Base-by-base conservation (phyloP, 148 eudicot genomes). In the Bassia scoparia region DNA sequence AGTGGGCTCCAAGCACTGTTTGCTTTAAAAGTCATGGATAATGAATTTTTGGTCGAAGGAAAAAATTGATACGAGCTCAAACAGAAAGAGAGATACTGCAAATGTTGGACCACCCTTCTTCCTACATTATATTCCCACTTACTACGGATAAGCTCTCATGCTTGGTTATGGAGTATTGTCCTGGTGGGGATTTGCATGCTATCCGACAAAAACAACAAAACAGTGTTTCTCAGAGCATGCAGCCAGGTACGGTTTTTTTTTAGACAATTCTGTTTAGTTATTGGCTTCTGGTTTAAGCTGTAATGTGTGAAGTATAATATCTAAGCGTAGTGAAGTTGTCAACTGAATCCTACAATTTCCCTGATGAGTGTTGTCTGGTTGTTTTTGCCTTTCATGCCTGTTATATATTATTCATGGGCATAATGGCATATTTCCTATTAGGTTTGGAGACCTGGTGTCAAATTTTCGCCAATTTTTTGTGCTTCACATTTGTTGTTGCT, bases 1-100 rank as follows among this genome's bases (percentile, higher is more conserved):
- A 27, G 77, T 73, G 43, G 86, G 84, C 61, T 78, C 89, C 35
- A 76, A 79, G 70, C 87, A 89, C 83, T 90, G 24, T 93, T 93
- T 86, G 98, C 98, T 71, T 70, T 93, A 80, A 93, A 93, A 85
- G 89, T 93, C 41, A 86, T 93, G 91, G 91, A 93, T 80, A 90
- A 86, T 65, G 96, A 90, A 38, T 84, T 82, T 80, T 86, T 93
- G 79, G 67, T 5, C 74, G 85, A 54, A 88, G 88, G 81, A 90
- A 87, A 69, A 93, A 93, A 62, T 60, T 82, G 81, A 38, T 60
- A 20, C 82, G 93, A 80, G 93, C 90, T 70, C 87, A 87, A 81
- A 88, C 86, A 24, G 98, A 92, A 81, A 85, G 80, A 68, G 93
- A 90, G 84, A 88, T 90, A 59, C 78, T 93, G 72, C 91, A 86